Evolutionary conservation across 2,329 filamentous ascomycete species (phyloP).

Genomic region (Aspergillus carbonarius): DNA sequence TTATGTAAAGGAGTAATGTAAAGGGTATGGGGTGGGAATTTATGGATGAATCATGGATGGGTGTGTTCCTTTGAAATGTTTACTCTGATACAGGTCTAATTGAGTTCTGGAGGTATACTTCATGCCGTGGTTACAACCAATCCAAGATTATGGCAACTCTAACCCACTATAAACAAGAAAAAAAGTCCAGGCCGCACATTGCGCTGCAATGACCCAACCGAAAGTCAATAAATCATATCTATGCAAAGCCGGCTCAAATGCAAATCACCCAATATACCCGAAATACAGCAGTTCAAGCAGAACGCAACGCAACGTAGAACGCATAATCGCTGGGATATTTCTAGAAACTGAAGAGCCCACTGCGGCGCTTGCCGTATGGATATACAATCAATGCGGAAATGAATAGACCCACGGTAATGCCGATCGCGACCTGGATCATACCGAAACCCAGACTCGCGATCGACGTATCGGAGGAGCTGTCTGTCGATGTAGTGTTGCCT

Average conservation of each 20-base stretch:
- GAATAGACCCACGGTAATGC: slow-evolving; percentile 43
- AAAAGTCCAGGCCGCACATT: background rate
- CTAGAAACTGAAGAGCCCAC: slow-evolving; percentile 41
- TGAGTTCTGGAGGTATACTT: too few relatives aligned
- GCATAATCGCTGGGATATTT: background rate
- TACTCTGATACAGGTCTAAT: too few relatives aligned
- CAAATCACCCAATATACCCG: background rate
- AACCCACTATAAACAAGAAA: too few relatives aligned
- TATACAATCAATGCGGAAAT: slow-evolving; percentile 42
- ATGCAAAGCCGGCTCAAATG: background rate
- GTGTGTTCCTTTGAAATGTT: too few relatives aligned
- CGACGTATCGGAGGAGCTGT: slow-evolving; percentile 18
- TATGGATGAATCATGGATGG: too few relatives aligned
- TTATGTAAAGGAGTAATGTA: too few relatives aligned
- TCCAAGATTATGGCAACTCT: too few relatives aligned
- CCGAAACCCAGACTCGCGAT: slow-evolving; percentile 38
- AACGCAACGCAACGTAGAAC: background rate
- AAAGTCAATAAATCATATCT: background rate
- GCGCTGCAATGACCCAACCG: background rate
- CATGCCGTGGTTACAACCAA: too few relatives aligned
- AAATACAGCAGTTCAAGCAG: background rate
- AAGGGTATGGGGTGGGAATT: too few relatives aligned
- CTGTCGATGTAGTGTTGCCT: slow-evolving; percentile 6
- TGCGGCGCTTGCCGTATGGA: slow-evolving; percentile 40
- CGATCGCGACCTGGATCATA: slow-evolving; percentile 43